Percentiles rank a stretch among this genome's conserved stretches.
phyloP scores from a whole-genome alignment of 768 basidiomycete genomes.

The Boletus huronensis region DNA sequence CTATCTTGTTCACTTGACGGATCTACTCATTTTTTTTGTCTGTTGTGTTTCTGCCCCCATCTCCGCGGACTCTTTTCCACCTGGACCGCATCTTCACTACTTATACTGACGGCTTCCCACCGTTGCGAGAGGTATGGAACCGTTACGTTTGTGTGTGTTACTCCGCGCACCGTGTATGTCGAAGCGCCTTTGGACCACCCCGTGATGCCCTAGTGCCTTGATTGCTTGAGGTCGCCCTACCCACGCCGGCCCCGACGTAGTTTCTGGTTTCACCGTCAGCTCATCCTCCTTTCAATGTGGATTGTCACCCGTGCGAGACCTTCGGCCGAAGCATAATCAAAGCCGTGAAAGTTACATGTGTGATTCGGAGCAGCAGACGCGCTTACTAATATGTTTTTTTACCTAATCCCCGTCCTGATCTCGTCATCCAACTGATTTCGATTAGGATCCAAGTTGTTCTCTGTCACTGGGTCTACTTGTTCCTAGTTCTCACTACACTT shows the following conservation, averaged over 20 bases:
- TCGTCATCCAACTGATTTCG: no score
- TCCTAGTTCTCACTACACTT: no score
- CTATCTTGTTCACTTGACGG: not conserved
- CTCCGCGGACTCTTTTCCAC: conserved; percentile 10
- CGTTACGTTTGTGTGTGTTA: conserved; percentile 10
- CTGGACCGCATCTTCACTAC: not conserved
- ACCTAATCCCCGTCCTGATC: not conserved
- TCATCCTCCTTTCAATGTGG: not conserved
- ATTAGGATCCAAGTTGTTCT: no score
- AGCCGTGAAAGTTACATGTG: no score
- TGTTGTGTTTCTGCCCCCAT: not conserved
- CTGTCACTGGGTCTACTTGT: no score
- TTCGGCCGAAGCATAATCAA: not conserved
- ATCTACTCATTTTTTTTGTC: not conserved
- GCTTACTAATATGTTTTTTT: not conserved
- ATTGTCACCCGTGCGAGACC: not conserved
- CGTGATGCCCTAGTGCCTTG: conserved; percentile 3
- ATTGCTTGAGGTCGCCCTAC: not conserved
- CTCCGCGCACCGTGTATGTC: not conserved
- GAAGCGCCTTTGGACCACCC: not conserved
- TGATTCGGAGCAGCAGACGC: no score
- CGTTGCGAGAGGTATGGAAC: not conserved
- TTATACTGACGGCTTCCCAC: conserved; percentile 6
- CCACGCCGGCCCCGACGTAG: conserved; percentile 3
- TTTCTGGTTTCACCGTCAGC: not conserved